Base-by-base conservation (phyloP, 139 green algal genomes). In the Chlamydomonas sp. region DNA sequence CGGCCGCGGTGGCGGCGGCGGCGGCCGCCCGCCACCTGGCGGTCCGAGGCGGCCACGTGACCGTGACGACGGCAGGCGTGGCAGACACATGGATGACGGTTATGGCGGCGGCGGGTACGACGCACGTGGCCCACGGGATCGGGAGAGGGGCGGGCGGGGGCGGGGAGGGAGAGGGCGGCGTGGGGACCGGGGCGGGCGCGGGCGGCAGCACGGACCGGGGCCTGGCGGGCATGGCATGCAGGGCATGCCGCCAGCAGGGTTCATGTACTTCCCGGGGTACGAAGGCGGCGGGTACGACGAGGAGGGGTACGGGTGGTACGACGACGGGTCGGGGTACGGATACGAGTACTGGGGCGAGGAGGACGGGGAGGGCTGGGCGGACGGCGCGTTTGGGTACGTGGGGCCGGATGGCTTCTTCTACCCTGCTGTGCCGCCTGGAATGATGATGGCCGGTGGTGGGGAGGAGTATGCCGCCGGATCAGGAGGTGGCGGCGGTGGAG, bases 371-470 rank as follows among this genome's bases (percentile, higher is more conserved):
- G 71, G 82, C 12, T 60, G 63, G n/a, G 72, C 31, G 79, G 79
- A 84, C 49, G 79, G 79, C 31, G 78, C 72, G 18, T 84, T 77
- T 49, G 82, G 60, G 3, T 79, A 86, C 12, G 60, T 10, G 9
- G 79, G 79, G 12, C 66, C 66, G 3, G 82, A 79, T 31, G 79
- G 79, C n/a, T 63, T 31, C 31, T 84, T 76, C 79, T 84, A 84
- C n/a, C 59, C 79, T 4, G 18, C 78, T 4, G 78, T 20, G 10
- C 79, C 79, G 9, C n/a, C 64, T 20, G 31, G 31, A 49, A 76
- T 75, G 63, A 64, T 84, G 64, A n/a, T 17, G 3, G 79, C 62
- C 61, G 78, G 61, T 5, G 58, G 78, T 4, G 78, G n/a, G 20
- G 20, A 6, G 4, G 73, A 31, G 3, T 5, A 5, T 31, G 73